Evolutionary conservation across 208 protist species (phyloP).

Genomic region (Trichomonas vaginalis): DNA sequence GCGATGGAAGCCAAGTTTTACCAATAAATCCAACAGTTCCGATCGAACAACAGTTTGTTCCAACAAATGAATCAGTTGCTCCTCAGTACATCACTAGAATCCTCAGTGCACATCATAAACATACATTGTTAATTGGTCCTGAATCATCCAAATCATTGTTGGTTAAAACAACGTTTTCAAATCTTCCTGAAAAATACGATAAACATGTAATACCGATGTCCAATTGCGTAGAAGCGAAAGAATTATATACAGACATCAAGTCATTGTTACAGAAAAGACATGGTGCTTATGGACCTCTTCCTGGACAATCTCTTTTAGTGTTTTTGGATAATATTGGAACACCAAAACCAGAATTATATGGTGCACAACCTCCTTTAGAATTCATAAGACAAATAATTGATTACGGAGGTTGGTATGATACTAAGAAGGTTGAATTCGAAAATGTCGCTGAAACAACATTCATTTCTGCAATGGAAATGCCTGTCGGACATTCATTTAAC

Average conservation of each 20-base stretch:
- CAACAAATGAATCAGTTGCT: not conserved
- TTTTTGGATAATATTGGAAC: slow-evolving; percentile 95
- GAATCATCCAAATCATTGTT: not conserved
- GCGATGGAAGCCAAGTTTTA: not conserved
- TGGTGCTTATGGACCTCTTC: not conserved
- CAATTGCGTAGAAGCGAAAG: not conserved
- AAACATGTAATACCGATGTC: not conserved
- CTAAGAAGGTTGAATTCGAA: slow-evolving; percentile 75
- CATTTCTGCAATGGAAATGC: slow-evolving; percentile 72
- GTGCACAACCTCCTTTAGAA: slow-evolving; percentile 83
- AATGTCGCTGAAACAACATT: slow-evolving; percentile 70
- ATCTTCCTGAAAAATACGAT: not conserved
- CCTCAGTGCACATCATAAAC: not conserved
- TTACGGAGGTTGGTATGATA: slow-evolving; percentile 83
- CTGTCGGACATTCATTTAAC: slow-evolving; percentile 73
- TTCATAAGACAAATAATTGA: slow-evolving; percentile 84
- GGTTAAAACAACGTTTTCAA: not conserved
- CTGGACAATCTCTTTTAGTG: slow-evolving; percentile 61
- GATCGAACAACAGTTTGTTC: not conserved
- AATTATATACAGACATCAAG: not conserved
- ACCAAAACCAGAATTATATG: slow-evolving; percentile 75
- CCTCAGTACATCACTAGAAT: not conserved
- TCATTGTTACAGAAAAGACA: not conserved
- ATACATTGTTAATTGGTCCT: not conserved
- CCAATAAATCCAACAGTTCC: not conserved